Base-by-base conservation (phyloP, 176 grass and related monocot species). In the Pontederia paniculata region DNA sequence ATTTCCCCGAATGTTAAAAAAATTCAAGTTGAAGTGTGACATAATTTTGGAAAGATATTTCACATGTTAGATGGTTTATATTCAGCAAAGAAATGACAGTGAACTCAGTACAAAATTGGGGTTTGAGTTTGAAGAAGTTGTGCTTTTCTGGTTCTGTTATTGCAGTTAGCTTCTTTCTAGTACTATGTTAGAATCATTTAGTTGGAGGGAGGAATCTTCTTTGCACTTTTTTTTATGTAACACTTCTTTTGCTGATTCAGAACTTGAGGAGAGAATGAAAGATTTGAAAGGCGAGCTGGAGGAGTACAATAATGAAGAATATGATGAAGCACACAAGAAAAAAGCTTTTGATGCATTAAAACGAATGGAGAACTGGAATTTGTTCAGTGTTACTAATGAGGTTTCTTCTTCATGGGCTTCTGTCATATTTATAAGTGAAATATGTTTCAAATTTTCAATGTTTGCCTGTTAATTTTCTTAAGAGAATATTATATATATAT, bases 291-390 rank as follows among this genome's bases (percentile, higher is more conserved):
- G 56, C 50, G 91, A 97, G 83, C 53, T 97, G 54, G 77, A 97
- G 66, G 71, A 79, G 12, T 84, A 89, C 61, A 60, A 81, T 49
- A 87, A 69, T 76, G 91, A 72, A 84, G 77, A 90, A 53, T 73
- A 79, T 70, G 80, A 83, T 54, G 91, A 97, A 76, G 73, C 62
- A 78, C 88, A 84, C 72, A 97, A 96, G 77, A 80, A 55, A 44
- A 96, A 87, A 74, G 91, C 91, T 76, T 66, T 81, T 67, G 79
- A 90, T 81, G 91, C 91, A 42, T 58, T 97, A 65, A 84, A 81
- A 66, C 81, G 77, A 80, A 90, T 97, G 86, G 86, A 97, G 73
- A 76, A 67, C 12, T 97, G 91, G 91, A 90, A 97, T 68, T 74
- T 97, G 73, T 97, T 97, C 71, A 90, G 75, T 55, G 76, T 81